phyloP scores from a whole-genome alignment of 2,329 filamentous ascomycete genomes.

The Ophiostoma himal-ulmi region DNA sequence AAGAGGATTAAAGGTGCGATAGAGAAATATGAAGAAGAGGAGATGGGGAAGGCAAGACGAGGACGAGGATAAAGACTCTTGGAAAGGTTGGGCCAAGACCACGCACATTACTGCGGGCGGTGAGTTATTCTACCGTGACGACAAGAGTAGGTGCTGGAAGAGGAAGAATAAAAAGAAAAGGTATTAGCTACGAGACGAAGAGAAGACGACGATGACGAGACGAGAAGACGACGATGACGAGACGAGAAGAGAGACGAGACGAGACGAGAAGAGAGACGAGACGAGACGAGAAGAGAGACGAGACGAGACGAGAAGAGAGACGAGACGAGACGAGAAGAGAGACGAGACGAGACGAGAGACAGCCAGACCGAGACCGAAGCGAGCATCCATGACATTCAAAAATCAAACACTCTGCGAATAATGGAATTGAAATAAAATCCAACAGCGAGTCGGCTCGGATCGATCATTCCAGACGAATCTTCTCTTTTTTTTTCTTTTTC shows the following conservation, averaged over 20 bases:
- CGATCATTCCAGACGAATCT: not conserved
- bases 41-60: not conserved
- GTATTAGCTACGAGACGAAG: not conserved
- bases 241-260: not conserved
- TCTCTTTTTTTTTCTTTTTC: not conserved
- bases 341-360: not conserved
- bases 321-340: not conserved
- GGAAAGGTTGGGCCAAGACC: not conserved
- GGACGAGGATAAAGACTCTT: not conserved
- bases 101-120: not conserved
- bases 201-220: not conserved
- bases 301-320: not conserved
- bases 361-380: not conserved
- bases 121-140: not conserved
- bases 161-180: not conserved
- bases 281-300: not conserved
- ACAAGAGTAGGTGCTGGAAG: not conserved
- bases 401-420: not conserved
- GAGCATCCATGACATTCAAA: not conserved
- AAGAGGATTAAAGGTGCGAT: slow-evolving; percentile 6
- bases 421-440: not conserved
- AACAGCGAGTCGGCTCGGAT: not conserved
- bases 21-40: not conserved
- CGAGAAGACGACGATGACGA: not conserved
- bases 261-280: not conserved